Percentiles rank a stretch among this genome's conserved stretches.
These are phyloP conservation scores for Prunus dulcis DNA, from an alignment of 306 rosid species.

Conservation along the genomic window DNA sequence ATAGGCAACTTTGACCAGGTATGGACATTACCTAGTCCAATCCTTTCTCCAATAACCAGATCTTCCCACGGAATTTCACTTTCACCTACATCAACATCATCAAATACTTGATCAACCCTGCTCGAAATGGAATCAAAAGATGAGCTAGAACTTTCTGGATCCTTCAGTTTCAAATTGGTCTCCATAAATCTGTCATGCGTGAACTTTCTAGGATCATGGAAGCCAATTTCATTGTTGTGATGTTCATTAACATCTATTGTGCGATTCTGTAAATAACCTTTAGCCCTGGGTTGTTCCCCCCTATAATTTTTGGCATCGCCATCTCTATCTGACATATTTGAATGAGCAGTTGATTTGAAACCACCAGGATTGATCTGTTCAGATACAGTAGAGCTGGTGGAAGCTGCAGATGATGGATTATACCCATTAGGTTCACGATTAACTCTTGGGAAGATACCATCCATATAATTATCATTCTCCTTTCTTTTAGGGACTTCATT, in stretches of 20 bases:
- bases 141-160: slow-evolving; percentile 52
- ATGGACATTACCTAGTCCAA: slow-evolving; percentile 78
- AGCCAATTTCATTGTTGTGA: slow-evolving; percentile 39
- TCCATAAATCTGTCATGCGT: slow-evolving; percentile 61
- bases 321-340: slow-evolving; percentile 34
- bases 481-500: slow-evolving; percentile 73
- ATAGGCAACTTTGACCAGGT: slow-evolving; percentile 17
- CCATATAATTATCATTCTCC: slow-evolving; percentile 39
- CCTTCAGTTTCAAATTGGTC: slow-evolving; percentile 56
- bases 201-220: slow-evolving; percentile 48
- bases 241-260: slow-evolving; percentile 31
- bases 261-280: slow-evolving; percentile 34
- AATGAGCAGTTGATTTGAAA: slow-evolving; percentile 37
- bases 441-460: slow-evolving; percentile 34
- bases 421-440: slow-evolving; percentile 64
- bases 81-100: slow-evolving; percentile 90
- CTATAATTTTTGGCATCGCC: slow-evolving; percentile 32
- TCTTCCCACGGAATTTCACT: slow-evolving; percentile 98
- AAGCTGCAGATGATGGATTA: slow-evolving; percentile 47
- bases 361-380: slow-evolving; percentile 47
- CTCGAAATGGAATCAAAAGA: slow-evolving; percentile 46
- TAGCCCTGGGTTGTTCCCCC: slow-evolving; percentile 29
- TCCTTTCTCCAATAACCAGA: slow-evolving; percentile 87
- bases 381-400: slow-evolving; percentile 48
- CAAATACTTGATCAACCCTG: slow-evolving; percentile 71